Evolutionary conservation across 805 yeast genomes (phyloP), one percentile per base, ranked within the genome.

Genomic region (Lachancea dasiensis): DNA sequence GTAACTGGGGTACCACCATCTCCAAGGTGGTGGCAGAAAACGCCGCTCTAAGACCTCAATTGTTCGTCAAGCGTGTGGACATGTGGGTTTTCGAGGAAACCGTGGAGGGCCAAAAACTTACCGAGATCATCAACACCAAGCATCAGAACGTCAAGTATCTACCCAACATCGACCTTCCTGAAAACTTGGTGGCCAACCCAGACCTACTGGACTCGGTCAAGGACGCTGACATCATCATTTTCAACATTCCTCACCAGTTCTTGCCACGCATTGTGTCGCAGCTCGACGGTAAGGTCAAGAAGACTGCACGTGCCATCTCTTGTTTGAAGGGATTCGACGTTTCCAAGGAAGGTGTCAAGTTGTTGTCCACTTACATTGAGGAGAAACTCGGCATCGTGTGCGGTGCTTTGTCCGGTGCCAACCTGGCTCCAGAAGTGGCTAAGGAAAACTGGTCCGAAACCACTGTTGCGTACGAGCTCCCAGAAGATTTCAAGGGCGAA

Each of bases 1-100:
- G 97, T 60, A 90, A 90, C 67, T 90, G 98, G 84, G 98, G 98
- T 48, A 86, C 96, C 26, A 90, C 97, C 14, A 87, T 92, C 39
- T 97, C 97, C 46, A 90, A 92, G 63, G 86, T 90, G 31, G 80
- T 87, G 19, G 87, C 97, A 26, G 97, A 92, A 64, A 89, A 87
- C 62, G 70, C 89, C 29, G 71, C 70, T 14, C 75, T 75, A 46
- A 75, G 86, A 63, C 80, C 89, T 27, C 71, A 77, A 26, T 65
- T 85, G 54, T 92, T 92, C 63, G 72, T 77, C 43, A 67, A 66
- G 44, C 67, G 74, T 39, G 97, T 92, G 27, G 79, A 81, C 53
- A 89, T 92, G 97, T 92, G 98, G 98, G 98, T 92, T 10, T 86
- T 73, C 52, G 90, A 92, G 65, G 98, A 92, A 65, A 58, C 73